Conservation (phyloP, 768 basidiomycete genomes). For the Leccinellum albellum region DNA sequence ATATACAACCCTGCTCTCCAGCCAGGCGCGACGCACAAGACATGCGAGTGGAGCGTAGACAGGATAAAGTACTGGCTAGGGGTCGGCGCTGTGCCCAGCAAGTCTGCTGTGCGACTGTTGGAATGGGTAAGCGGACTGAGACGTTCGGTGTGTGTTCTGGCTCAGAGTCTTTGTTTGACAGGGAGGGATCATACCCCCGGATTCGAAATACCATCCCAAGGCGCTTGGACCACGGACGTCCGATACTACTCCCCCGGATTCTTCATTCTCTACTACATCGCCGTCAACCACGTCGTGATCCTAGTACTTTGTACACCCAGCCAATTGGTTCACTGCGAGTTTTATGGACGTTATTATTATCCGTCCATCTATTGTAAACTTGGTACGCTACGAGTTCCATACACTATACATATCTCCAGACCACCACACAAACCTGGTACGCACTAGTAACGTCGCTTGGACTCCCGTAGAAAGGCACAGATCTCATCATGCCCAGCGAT, state of each 20-base stretch:
- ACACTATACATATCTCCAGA: background rate
- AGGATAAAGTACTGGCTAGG: conserved; percentile 88
- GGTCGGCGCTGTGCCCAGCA: conserved; percentile 79
- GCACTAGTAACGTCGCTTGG: conserved; percentile 12
- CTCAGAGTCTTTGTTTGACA: conserved; percentile 22
- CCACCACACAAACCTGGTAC: conserved; percentile 7
- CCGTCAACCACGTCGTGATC: conserved; percentile 9
- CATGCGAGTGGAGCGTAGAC: conserved; percentile 85
- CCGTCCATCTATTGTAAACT: background rate
- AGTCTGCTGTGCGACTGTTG: conserved; percentile 71
- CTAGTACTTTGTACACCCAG: background rate
- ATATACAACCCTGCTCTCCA: conserved; percentile 71
- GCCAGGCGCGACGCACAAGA: conserved; percentile 55
- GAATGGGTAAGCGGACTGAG: conserved; percentile 55
- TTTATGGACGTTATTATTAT: background rate
- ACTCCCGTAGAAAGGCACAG: conserved; percentile 28
- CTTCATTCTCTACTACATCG: background rate
- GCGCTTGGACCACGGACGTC: conserved; percentile 20
- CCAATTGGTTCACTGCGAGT: background rate
- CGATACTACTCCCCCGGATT: background rate
- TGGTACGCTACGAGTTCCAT: background rate
- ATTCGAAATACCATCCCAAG: conserved; percentile 52
- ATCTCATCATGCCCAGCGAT: conserved; percentile 57
- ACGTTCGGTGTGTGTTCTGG: background rate
- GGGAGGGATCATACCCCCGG: conserved; percentile 61